Conservation (phyloP, 2,329 filamentous ascomycete genomes). For the Anisogramma anomala region DNA sequence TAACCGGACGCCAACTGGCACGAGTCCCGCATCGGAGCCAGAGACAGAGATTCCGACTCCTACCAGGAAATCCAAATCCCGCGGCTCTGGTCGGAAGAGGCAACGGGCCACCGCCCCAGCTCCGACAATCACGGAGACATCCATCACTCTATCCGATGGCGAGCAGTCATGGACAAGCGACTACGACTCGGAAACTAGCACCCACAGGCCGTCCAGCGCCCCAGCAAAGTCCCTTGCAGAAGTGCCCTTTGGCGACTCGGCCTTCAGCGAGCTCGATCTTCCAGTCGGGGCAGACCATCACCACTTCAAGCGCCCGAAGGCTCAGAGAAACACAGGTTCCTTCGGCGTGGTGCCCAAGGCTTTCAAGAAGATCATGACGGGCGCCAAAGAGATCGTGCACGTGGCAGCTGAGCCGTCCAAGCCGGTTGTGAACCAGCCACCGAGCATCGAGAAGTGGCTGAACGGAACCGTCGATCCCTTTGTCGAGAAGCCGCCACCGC, state of each 20-base stretch:
- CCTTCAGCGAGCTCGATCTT: constrained; percentile 54
- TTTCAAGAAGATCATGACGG: constrained; percentile 51
- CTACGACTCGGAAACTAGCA: constrained; percentile 17
- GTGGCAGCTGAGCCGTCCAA: constrained; percentile 47
- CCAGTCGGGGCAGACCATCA: constrained; percentile 36
- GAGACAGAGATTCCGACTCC: constrained; percentile 22
- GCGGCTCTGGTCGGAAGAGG: constrained; percentile 1
- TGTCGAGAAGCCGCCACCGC: constrained; percentile 31
- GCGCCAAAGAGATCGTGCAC: constrained; percentile 53
- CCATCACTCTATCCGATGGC: constrained; percentile 22
- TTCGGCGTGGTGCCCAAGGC: constrained; percentile 52
- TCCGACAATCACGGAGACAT: constrained; percentile 18
- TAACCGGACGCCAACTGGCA: constrained; percentile 16
- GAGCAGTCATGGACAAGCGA: constrained; percentile 22
- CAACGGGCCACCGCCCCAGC: constrained; percentile 9
- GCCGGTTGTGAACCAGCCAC: constrained; percentile 43
- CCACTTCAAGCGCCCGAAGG: constrained; percentile 32
- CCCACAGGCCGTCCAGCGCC: constrained; percentile 29
- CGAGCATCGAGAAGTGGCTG: constrained; percentile 55
- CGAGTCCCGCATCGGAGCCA: constrained; percentile 24
- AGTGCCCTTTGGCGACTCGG: constrained; percentile 52
- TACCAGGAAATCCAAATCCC: constrained; percentile 15
- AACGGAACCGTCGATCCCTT: constrained; percentile 52
- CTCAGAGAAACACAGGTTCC: constrained; percentile 40
- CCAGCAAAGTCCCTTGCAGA: constrained; percentile 45